These are phyloP conservation scores for Russula abietina DNA, from an alignment of 768 basidiomycete genomes.

Conservation along the genomic window DNA sequence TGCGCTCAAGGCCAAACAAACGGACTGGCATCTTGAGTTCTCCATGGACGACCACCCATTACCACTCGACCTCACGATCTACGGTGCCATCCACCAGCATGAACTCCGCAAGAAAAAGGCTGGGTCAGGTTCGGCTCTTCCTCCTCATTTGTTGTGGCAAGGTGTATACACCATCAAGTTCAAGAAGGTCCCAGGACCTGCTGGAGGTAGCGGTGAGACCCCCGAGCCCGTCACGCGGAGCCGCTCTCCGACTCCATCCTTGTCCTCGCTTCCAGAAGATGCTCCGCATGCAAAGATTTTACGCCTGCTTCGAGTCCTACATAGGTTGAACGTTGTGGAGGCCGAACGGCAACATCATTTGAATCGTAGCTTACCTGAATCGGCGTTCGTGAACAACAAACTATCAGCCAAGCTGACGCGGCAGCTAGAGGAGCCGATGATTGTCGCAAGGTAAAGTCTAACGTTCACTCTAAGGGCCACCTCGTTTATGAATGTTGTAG, in stretches of 20 bases:
- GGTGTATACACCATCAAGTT: conserved; percentile 89
- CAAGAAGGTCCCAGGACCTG: conserved; percentile 85
- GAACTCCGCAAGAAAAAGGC: conserved; percentile 64
- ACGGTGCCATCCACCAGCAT: conserved; percentile 92
- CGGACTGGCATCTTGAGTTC: conserved; percentile 97
- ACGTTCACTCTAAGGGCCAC: neutral
- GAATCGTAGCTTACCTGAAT: conserved; percentile 61
- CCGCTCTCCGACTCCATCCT: conserved; percentile 56
- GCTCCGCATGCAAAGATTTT: conserved; percentile 86
- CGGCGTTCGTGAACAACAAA: conserved; percentile 95
- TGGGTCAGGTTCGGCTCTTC: conserved; percentile 42
- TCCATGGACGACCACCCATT: conserved; percentile 84
- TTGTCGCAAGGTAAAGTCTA: conserved; percentile 79
- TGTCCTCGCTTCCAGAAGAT: conserved; percentile 79
- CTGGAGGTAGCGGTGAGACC: conserved; percentile 35
- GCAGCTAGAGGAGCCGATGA: conserved; percentile 97
- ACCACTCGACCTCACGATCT: conserved; percentile 86
- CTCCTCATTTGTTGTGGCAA: conserved; percentile 78
- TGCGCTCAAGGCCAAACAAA: conserved; percentile 86
- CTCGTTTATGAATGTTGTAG: conserved; percentile 36
- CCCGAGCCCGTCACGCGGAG: conserved; percentile 45
- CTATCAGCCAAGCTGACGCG: conserved; percentile 95
- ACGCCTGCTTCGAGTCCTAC: conserved; percentile 80
- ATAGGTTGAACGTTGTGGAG: conserved; percentile 74
- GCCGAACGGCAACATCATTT: conserved; percentile 53